Evolutionary conservation across 192 early-diverging fungal species (phyloP).

Genomic region (Entophlyctis luteolus): DNA sequence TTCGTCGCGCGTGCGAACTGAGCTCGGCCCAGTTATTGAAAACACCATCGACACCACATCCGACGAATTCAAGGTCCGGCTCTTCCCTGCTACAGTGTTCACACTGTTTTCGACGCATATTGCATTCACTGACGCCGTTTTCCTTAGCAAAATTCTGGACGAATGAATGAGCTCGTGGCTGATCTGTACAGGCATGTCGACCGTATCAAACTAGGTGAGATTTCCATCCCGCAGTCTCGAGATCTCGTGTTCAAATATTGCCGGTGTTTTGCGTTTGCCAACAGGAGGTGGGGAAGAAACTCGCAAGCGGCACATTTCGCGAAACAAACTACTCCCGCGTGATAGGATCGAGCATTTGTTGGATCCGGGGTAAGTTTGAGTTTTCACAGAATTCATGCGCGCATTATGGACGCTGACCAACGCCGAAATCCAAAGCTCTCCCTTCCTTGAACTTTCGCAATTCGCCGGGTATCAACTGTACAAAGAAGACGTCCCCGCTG

Average conservation of each 20-base stretch:
- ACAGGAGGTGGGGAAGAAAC: slow-evolving; percentile 81
- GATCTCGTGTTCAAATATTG: background rate
- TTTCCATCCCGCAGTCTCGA: background rate
- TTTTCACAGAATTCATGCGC: slow-evolving; percentile 17
- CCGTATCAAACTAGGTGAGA: slow-evolving; percentile 72
- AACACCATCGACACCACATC: slow-evolving; percentile 66
- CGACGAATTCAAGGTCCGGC: slow-evolving; percentile 68
- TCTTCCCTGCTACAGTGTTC: background rate
- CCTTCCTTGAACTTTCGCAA: slow-evolving; percentile 92
- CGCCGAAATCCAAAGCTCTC: slow-evolving; percentile 62
- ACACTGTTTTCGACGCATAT: background rate
- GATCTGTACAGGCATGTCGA: slow-evolving; percentile 61
- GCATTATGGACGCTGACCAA: background rate
- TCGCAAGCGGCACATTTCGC: slow-evolving; percentile 74
- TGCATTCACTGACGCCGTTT: background rate
- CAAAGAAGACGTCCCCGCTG: slow-evolving; percentile 77
- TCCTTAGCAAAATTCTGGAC: slow-evolving; percentile 66
- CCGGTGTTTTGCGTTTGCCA: background rate
- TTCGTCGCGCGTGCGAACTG: no score
- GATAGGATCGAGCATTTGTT: slow-evolving; percentile 79
- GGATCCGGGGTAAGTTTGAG: slow-evolving; percentile 64
- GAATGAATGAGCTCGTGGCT: slow-evolving; percentile 64
- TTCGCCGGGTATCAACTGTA: slow-evolving; percentile 84
- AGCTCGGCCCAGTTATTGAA: slow-evolving; percentile 55
- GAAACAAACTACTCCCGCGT: slow-evolving; percentile 86